Evolutionary conservation across 345 rosid genomes (phyloP), one percentile per base, ranked within the genome.

Genomic region (Lepidium aucheri): DNA sequence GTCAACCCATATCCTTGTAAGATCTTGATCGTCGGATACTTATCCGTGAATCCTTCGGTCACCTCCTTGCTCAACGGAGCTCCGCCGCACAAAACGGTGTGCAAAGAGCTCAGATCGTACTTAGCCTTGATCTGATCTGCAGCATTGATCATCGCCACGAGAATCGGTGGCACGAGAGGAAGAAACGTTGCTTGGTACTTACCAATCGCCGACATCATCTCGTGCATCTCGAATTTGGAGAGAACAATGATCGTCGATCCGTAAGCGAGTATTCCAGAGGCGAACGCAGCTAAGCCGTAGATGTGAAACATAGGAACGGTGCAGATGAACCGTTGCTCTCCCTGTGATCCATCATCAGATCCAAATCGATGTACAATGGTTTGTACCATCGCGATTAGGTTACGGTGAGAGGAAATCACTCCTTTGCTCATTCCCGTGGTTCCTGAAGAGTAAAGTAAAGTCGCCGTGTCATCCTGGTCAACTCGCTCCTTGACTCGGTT

Each of bases 301-400:
- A 90, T 84, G 72, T 90, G 98, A 73, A 88, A 93, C 98, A 93
- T 90, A 12, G 98, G 98, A 10, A 93, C 89, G 26, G 97, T 86
- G 75, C 98, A 90, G 76, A 93, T 72, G 72, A 83, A 81, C 4
- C 57, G 77, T 26, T 82, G 86, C 59, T 75, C 82, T 24, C 81
- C 82, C 8, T 78, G 61, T 62, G 78, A 72, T 32, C 86, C 67
- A 28, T 22, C 73, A 74, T 83, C 67, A 69, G 79, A 36, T 78
- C 88, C 85, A 74, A 81, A 65, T 6, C 76, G 47, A 18, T 41
- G 41, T 46, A 72, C 66, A 36, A 72, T 1, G 40, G 66, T 72
- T 38, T 72, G 76, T 4, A 72, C 76, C 76, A 72, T 72, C 3
- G 89, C 88, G 42, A 93, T 93, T 9, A 90, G 60, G 72, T 82